Base-by-base conservation (phyloP, 2,329 filamentous ascomycete species). In the Juglanconis oblonga region DNA sequence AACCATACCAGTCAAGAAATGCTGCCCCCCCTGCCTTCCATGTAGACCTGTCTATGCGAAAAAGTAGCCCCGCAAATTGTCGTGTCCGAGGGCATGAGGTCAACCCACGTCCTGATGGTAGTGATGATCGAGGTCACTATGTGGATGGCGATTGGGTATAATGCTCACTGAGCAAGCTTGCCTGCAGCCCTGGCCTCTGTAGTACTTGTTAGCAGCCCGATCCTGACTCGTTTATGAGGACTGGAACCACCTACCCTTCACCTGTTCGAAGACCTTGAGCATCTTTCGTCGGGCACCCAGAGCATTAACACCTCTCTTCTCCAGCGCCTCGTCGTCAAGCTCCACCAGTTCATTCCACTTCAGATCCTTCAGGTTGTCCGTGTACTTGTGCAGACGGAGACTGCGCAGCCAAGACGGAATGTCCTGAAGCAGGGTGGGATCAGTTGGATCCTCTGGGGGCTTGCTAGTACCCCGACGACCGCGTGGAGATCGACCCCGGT, bases 231-330 rank as follows among this genome's bases (percentile, higher is more conserved):
- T 8, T 52, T n/a, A 3, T 10, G 35, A 31, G 5, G 24, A 44
- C 3, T 44, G 17, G 11, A 17, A 29, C 8, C 49, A 68, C 77
- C 65, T 77, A 87, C 86, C 90, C 76, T 87, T 92, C 70, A 98
- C 94, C 79, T 97, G 93, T 69, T 98, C 95, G 76, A 98, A 98
- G 59, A 98, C 95, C 86, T 99, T 99, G 63, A 99, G 80, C 91
- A 99, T 96, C 84, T 99, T 99, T 73, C 94, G 90, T 67, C 95
- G 84, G 17, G 95, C 95, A 68, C 95, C 95, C 59, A 98, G 84
- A 57, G 95, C 95, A 73, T 97, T 97, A 36, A 99, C 95, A 53
- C 95, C 95, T 56, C 92, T 89, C 32, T 92, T 90, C 77, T 98
- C 94, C 64, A 99, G 80, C 52, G 91, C 93, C 71, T 93, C 93